Evolutionary conservation across 495 filamentous ascomycete genomes (phyloP).

Genomic region (Bombardia bombarda): DNA sequence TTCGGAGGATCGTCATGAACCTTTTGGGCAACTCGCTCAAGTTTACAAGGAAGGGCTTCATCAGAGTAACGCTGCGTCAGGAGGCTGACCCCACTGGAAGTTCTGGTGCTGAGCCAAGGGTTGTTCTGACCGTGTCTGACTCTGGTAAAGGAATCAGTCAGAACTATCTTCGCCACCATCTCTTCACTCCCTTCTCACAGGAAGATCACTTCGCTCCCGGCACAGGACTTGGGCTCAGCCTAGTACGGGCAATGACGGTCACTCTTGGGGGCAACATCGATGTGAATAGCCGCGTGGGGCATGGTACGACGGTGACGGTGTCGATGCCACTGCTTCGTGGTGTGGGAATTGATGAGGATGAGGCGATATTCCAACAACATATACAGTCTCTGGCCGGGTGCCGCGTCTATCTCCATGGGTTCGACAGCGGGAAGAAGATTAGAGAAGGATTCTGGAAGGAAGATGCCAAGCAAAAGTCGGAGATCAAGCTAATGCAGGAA

Average conservation of each 20-base stretch:
- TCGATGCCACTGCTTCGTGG: conserved; percentile 30
- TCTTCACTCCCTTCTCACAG: conserved; percentile 64
- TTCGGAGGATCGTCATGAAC: conserved; percentile 72
- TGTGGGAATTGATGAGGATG: conserved; percentile 8
- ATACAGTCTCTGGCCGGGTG: conserved; percentile 28
- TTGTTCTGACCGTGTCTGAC: conserved; percentile 47
- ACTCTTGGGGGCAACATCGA: conserved; percentile 52
- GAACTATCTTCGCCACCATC: conserved; percentile 53
- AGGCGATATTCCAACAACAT: conserved; percentile 17
- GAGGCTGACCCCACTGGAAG: conserved; percentile 23
- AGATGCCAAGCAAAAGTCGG: conserved; percentile 22
- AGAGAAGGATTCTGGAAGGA: conserved; percentile 16
- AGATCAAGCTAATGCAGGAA: conserved; percentile 10
- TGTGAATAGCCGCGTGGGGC: conserved; percentile 46
- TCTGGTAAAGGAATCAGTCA: conserved; percentile 60
- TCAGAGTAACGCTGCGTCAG: conserved; percentile 52
- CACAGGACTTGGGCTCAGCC: conserved; percentile 58
- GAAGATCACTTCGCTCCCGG: conserved; percentile 58
- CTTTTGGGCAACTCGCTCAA: conserved; percentile 77
- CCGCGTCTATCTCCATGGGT: conserved; percentile 23
- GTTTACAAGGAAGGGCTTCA: conserved; percentile 59
- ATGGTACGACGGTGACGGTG: conserved; percentile 54
- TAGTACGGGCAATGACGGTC: conserved; percentile 56
- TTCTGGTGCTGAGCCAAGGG: conserved; percentile 5
- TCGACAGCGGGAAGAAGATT: conserved; percentile 15